phyloP scores from a whole-genome alignment of 768 basidiomycete genomes.

The Leccinum incarnatum region DNA sequence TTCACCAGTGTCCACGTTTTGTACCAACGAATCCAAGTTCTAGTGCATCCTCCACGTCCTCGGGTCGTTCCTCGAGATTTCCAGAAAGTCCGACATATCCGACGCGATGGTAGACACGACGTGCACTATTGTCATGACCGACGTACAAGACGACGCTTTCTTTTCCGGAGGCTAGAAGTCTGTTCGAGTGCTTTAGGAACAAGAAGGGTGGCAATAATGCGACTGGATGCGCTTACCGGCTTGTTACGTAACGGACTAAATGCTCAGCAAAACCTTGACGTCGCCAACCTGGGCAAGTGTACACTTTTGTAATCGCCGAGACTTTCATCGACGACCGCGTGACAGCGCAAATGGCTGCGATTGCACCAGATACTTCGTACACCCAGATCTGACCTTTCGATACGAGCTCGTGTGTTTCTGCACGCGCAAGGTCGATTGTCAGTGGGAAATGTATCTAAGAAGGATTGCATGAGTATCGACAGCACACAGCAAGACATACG shows the following conservation, averaged over 20 bases:
- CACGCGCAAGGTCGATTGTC: conserved; percentile 34
- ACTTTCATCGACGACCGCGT: conserved; percentile 50
- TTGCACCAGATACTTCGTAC: conserved; percentile 40
- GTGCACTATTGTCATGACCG: conserved; percentile 48
- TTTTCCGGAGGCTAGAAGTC: conserved; percentile 44
- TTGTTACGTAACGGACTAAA: conserved; percentile 47
- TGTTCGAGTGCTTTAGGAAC: conserved; percentile 6
- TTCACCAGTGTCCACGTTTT: conserved; percentile 54
- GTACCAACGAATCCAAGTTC: conserved; percentile 53
- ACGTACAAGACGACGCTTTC: conserved; percentile 54
- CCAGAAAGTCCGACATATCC: conserved; percentile 49
- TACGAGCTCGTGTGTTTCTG: conserved; percentile 49
- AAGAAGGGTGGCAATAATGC: background rate
- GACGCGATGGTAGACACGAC: conserved; percentile 51
- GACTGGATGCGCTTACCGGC: conserved; percentile 32
- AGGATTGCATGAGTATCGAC: conserved; percentile 4
- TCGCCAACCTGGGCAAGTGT: conserved; percentile 46
- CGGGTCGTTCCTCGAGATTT: conserved; percentile 29
- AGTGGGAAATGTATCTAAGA: conserved; percentile 47
- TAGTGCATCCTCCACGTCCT: conserved; percentile 46
- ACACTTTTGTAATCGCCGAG: conserved; percentile 58
- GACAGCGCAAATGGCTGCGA: conserved; percentile 53
- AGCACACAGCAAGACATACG: background rate
- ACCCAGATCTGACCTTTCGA: conserved; percentile 51
- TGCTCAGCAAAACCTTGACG: conserved; percentile 49